Base-by-base conservation (phyloP, 2,329 filamentous ascomycete genomes). In the Cytospora mali region DNA sequence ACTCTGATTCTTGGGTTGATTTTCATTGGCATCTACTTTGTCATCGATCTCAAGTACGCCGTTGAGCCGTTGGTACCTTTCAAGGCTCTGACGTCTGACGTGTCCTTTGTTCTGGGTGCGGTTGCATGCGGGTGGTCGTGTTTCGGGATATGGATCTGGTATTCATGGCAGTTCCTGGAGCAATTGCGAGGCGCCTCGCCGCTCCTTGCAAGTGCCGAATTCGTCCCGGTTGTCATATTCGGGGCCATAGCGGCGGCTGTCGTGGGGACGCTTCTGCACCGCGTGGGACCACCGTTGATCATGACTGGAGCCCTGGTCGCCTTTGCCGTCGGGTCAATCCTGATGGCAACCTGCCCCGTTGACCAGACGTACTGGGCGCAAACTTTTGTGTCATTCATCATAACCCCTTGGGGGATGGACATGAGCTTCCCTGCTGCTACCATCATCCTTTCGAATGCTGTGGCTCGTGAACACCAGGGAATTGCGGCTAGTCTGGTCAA, bases 31-130 rank as follows among this genome's bases (percentile, higher is more conserved):
- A 65, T 73, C 0, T 88, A 87, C 71, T 77, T 83, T 68, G 75
- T 76, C 68, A 72, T 84, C 54, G 84, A 87, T 68, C 67, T 76
- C 18, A 72, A 79, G 14, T 63, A 74, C 25, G 76, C 83, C 0
- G 68, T 72, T 1, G 72, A 80, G 46, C 86, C 87, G 0, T 75
- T 90, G 0, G 76, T 91, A 5, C 86, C 87, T 0, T 79, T 87
- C 63, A 74, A 75, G 23, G 81, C 74, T 57, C 74, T 81, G 55
- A 79, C 72, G 64, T 77, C 69, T 1, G 80, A 83, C 51, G 77
- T 80, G 6, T 75, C 70, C 1, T 87, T 87, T 67, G 84, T 87
- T 0, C 74, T 88, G 4, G 80, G 73, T 0, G 84, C 81, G 59
- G 76, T 85, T 0, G 79, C 77, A 3, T 83, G 77, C 50, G 81